Evolutionary conservation across 2,329 filamentous ascomycete genomes (phyloP).

Genomic region (Lithohypha guttulata): DNA sequence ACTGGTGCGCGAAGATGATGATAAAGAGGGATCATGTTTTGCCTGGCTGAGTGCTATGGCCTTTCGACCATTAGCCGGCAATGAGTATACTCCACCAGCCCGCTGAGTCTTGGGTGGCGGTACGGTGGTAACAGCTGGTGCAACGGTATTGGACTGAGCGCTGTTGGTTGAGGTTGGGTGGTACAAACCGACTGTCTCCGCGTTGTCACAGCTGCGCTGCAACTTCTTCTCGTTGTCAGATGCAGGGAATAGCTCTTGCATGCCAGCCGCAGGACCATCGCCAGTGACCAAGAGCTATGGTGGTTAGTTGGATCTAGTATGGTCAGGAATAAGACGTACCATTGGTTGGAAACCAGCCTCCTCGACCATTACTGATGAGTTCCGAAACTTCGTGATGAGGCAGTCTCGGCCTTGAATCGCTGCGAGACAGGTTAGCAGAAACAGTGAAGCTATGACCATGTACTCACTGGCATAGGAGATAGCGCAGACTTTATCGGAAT

Average conservation of each 20-base stretch:
- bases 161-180: slow-evolving; percentile 5
- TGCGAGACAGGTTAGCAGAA: slow-evolving; percentile 26
- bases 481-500: slow-evolving; percentile 74
- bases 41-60: not conserved
- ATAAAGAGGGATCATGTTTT: not conserved
- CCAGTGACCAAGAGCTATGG: slow-evolving; percentile 44
- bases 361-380: slow-evolving; percentile 92
- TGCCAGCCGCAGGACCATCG: slow-evolving; percentile 46
- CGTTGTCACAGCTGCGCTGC: slow-evolving; percentile 77
- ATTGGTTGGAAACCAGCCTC: slow-evolving; percentile 72
- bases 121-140: not conserved
- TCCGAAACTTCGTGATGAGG: slow-evolving; percentile 87
- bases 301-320: too few species aligned
- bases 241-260: slow-evolving; percentile 63
- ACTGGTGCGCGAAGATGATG: not conserved
- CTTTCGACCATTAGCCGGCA: not conserved
- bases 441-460: not conserved
- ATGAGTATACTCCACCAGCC: slow-evolving; percentile 3
- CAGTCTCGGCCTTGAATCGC: slow-evolving; percentile 88
- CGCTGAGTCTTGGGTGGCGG: slow-evolving; percentile 1
- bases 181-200: slow-evolving; percentile 64
- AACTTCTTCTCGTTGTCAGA: slow-evolving; percentile 82
- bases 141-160: not conserved
- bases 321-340: slow-evolving; percentile 41
- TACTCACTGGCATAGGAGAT: slow-evolving; percentile 86